Evolutionary conservation across 495 filamentous ascomycete species (phyloP), one percentile per base, ranked within the genome.

Genomic region (Aspergillus leporis): DNA sequence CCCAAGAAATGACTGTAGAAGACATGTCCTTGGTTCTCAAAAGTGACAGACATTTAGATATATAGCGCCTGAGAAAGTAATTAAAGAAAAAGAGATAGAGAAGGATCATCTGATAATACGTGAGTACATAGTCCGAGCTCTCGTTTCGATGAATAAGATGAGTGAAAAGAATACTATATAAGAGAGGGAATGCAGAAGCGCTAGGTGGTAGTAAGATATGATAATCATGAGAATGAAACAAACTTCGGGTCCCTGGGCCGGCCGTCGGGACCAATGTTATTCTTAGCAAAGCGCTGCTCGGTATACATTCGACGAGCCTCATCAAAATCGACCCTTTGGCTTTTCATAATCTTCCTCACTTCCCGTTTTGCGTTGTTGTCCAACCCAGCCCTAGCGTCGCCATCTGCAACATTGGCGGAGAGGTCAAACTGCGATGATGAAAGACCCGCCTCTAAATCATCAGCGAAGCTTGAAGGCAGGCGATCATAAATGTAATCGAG

Each of bases 191-290:
- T 18, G n/a, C 16, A 55, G 34, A 7, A 25, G 12, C 13, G 23
- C 9, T 3, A 4, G 12, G 7, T 12, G 38, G 19, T 23, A n/a
- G n/a, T 10, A 52, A 38, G 22, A 18, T 25, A 12, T 51, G 4
- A 30, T n/a, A 31, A 49, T 80, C 65, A 95, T 25, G 90, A 94
- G 73, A 97, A 97, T 55, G 89, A 93, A 12, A 97, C 91, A 69
- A 96, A 95, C 78, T 96, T 97, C 56, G 92, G 91, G 81, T 97
- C 94, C 70, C 86, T 85, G 51, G 94, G 94, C 66, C 85, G 75
- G 34, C 95, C 94, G 72, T 98, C 95, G 16, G 87, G 78, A 12
- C 86, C 92, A 67, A 98, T 97, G 55, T 89, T 88, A 66, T 96
- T 91, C 68, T 86, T 90, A 63, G 82, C 82, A 66, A 98, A 94